Base-by-base conservation (phyloP, 306 rosid species). In the Sicyos edulis region DNA sequence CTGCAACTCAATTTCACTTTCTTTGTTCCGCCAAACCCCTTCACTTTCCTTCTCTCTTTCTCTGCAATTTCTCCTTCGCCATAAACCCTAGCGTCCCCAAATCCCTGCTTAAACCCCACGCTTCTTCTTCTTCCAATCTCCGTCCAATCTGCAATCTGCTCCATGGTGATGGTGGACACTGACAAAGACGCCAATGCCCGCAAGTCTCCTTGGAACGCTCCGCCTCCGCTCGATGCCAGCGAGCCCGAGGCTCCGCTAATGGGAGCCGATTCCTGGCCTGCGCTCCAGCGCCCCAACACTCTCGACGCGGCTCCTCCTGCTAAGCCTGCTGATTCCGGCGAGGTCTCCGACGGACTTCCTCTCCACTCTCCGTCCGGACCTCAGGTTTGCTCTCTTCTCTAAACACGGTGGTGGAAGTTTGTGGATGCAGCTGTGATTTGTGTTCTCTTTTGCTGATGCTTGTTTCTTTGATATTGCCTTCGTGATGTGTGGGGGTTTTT, bases 171-270 rank as follows among this genome's bases (percentile, higher is more conserved):
- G 88, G 95, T 81, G 68, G 99, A 91, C 14, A 86, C 74, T 80
- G 92, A 90, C 73, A 89, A 81, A 80, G 96, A 84, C 66, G 56
- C 72, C 58, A 80, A 60, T 78, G 96, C 71, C 20, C 92, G 91
- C 13, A 88, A 83, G 84, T 88, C 96, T 10, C 92, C 99, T 2
- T 93, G 97, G 97, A 93, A 87, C 81, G 87, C 91, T 19, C 91
- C 88, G 5, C 47, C 49, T 1, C 15, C 66, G 9, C 65, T 67
- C 32, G 90, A 78, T 50, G 90, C 78, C 67, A 82, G 73, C 37
- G 82, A 80, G 4, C 66, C 44, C 20, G 96, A 90, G 60, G 77
- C 84, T 54, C 79, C 93, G 10, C 84, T 87, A 63, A 78, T 91
- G 84, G 95, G 83, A 0, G 82, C 89, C 0, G 90, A 87, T 58